These are phyloP conservation scores for Backusella tuberculispora DNA, from an alignment of 192 early-diverging fungal species.

Conservation along the genomic window DNA sequence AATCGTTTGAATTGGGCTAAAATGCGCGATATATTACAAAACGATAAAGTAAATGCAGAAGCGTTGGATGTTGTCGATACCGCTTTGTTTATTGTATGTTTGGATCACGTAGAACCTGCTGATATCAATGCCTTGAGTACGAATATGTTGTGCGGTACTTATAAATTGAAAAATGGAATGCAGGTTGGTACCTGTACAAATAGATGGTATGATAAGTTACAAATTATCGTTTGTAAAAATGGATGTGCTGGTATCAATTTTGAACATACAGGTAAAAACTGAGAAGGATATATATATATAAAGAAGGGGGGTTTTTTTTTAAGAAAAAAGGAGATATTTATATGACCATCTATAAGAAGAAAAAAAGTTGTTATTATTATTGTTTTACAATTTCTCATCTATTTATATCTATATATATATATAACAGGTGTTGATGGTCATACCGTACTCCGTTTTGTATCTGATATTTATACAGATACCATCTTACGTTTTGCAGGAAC, in stretches of 20 bases:
- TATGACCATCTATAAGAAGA: neutral
- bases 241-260: conserved; percentile 88
- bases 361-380: neutral
- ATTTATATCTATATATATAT: neutral
- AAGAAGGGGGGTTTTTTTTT: too few species aligned
- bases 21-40: conserved; percentile 58
- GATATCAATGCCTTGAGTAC: conserved; percentile 41
- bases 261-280: conserved; percentile 69
- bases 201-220: conserved; percentile 87
- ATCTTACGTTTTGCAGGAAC: conserved; percentile 50
- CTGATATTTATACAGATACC: conserved; percentile 53
- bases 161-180: conserved; percentile 43
- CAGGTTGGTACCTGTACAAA: conserved; percentile 62
- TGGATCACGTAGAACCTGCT: conserved; percentile 66
- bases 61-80: conserved; percentile 66
- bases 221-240: conserved; percentile 73
- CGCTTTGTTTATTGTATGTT: conserved; percentile 71
- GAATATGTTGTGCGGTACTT: conserved; percentile 53
- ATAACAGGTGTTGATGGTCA: conserved; percentile 50
- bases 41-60: conserved; percentile 53
- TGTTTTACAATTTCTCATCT: neutral
- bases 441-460: conserved; percentile 50
- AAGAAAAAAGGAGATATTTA: neutral
- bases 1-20: conserved; percentile 78
- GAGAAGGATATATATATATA: conserved; percentile 2